A percentile compares a stretch with the other conserved stretches of the same genome.
Evolutionary conservation across 2,329 filamentous ascomycete genomes (phyloP).

Genomic region (Paecilomyces dactylethromorphus): DNA sequence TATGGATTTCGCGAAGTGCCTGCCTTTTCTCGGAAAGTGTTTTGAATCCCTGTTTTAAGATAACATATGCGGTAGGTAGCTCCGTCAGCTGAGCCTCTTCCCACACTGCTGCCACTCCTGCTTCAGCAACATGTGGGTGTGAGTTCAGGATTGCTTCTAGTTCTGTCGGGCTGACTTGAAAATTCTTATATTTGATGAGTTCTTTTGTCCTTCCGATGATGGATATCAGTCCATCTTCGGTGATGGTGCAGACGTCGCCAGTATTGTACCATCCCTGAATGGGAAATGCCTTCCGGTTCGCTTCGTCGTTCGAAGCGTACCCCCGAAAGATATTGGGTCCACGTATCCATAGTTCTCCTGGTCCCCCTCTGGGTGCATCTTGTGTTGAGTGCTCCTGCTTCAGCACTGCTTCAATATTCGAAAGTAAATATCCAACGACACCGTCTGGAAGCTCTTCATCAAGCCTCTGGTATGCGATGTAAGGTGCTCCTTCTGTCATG

Average conservation of each 20-base stretch:
- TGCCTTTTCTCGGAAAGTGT: constrained; percentile 9
- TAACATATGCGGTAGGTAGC: constrained; percentile 33
- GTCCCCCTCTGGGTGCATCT: constrained; percentile 29
- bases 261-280: constrained; percentile 40
- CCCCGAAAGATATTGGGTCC: constrained; percentile 40
- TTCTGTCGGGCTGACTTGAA: constrained; percentile 35
- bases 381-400: constrained; percentile 30
- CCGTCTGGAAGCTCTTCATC: constrained; percentile 27
- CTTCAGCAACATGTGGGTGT: constrained; percentile 31
- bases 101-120: constrained; percentile 23
- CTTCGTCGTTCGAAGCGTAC: constrained; percentile 36
- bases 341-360: constrained; percentile 40
- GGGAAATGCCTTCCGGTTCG: constrained; percentile 32
- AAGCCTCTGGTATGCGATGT: constrained; percentile 36
- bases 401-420: constrained; percentile 34
- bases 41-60: constrained; percentile 19
- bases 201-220: constrained; percentile 37
- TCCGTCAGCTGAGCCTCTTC: constrained; percentile 27
- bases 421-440: constrained; percentile 30
- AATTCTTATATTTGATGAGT: constrained; percentile 39
- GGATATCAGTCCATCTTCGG: constrained; percentile 22
- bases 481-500: constrained; percentile 42
- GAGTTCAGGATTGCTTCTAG: constrained; percentile 31
- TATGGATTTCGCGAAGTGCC: constrained; percentile 25
- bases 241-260: constrained; percentile 38